Evolutionary conservation across 176 grass and related monocot genomes (phyloP).

Genomic region (Phoenix roebelenii): DNA sequence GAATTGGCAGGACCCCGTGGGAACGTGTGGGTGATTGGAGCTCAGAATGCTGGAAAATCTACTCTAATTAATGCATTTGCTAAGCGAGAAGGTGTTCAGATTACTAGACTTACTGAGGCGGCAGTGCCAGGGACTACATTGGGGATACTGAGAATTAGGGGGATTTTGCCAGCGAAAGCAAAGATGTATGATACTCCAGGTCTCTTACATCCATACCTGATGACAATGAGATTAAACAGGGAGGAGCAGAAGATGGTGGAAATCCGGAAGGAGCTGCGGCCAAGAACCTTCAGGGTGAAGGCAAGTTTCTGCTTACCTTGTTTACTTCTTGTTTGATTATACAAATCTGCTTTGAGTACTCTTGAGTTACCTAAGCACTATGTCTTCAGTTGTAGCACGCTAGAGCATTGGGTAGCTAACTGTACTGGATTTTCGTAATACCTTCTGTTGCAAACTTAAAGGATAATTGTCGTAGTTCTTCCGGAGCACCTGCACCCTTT

Average conservation of each 20-base stretch:
- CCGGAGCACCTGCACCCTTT: no score
- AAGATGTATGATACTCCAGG: slow-evolving; percentile 98
- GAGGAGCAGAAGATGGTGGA: slow-evolving; percentile 91
- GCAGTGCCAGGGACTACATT: slow-evolving; percentile 81
- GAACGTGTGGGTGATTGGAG: slow-evolving; percentile 95
- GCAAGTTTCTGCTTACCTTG: slow-evolving; percentile 23
- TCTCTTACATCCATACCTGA: slow-evolving; percentile 71
- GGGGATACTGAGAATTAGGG: slow-evolving; percentile 69
- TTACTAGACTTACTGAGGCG: slow-evolving; percentile 67
- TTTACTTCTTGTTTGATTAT: background rate
- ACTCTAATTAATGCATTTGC: slow-evolving; percentile 88
- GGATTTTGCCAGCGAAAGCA: slow-evolving; percentile 83
- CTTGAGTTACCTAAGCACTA: no score
- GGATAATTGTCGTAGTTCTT: no score
- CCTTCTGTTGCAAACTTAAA: no score
- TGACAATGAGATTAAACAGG: slow-evolving; percentile 59
- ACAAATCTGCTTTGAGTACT: background rate
- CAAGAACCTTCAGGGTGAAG: slow-evolving; percentile 72
- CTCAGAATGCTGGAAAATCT: slow-evolving; percentile 95
- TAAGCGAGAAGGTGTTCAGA: slow-evolving; percentile 71
- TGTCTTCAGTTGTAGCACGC: no score
- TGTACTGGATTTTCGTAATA: no score
- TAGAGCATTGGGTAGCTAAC: no score
- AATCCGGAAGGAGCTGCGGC: slow-evolving; percentile 68
- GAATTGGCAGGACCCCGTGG: slow-evolving; percentile 67